Evolutionary conservation across 495 filamentous ascomycete species (phyloP), one percentile per base, ranked within the genome.

Genomic region (Talaromyces thailandensis): DNA sequence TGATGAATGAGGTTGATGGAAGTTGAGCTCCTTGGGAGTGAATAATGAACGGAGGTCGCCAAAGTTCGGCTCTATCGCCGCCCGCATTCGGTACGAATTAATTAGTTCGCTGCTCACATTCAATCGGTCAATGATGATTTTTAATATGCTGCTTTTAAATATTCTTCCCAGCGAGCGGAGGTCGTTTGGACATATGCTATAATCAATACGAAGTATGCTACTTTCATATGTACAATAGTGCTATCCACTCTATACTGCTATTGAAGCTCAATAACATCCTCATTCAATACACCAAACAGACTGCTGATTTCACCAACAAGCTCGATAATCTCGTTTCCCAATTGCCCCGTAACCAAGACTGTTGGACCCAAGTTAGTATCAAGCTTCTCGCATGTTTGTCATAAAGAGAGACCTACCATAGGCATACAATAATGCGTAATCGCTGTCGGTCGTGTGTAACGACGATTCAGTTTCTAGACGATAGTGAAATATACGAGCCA

Each of bases 401-500:
- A 57, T 35, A 21, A 3, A 31, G 18, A 60, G 32, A 23, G 66
- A 68, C 79, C 70, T 70, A 88, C 86, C 82, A 70, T 88, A 91
- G n/a, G 88, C 85, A 77, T 90, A 91, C 5, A 90, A 71, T 60
- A 89, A 66, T 45, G 86, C 84, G 70, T 86, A 89, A 63, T 90
- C 88, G 62, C 88, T 84, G 63, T 90, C 87, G 1, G 76, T 83
- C 3, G 82, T 78, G 29, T 76, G 71, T 21, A 78, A 75, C 24
- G 73, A 71, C 5, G 68, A 77, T n/a, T 80, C 80, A n/a, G 81
- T 82, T 60, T 86, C 82, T 68, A 87, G 87, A 29, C 93, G 79
- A 72, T 92, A 97, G 65, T 85, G 84, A 64, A 92, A 96, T 40
- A 96, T 87, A 73, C 91, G 93, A 11, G 91, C 90, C n/a, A 98